phyloP scores from a whole-genome alignment of 495 filamentous ascomycete genomes.

The Letharia lupina region DNA sequence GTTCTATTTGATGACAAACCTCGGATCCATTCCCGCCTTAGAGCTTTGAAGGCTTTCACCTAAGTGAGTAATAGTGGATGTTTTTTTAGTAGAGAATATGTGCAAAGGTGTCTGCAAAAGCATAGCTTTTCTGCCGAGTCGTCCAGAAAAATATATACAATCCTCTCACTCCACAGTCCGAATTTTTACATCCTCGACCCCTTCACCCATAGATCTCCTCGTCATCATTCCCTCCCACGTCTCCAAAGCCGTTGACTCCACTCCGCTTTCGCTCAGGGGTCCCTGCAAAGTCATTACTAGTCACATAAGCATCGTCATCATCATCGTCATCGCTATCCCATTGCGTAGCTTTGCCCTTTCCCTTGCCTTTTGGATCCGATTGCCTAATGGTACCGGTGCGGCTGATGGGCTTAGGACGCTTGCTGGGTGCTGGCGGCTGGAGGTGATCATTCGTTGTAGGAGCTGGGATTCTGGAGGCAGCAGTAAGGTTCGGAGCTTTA shows the following conservation, averaged over 20 bases:
- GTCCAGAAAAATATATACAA: neutral
- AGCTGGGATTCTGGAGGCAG: neutral
- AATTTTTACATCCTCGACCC: neutral
- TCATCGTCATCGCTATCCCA: conserved; percentile 25
- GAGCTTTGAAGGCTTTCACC: too few species aligned
- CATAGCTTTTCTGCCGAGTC: neutral
- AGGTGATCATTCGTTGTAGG: neutral
- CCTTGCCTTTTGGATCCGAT: conserved; percentile 22
- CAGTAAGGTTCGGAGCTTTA: neutral
- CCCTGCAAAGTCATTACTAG: conserved; percentile 23
- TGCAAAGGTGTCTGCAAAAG: neutral
- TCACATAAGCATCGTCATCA: conserved; percentile 27
- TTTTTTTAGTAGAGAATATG: neutral
- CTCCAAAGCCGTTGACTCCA: conserved; percentile 13
- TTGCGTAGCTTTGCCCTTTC: conserved; percentile 25
- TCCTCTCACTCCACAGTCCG: neutral
- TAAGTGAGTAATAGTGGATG: too few species aligned
- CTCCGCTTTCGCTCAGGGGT: conserved; percentile 18
- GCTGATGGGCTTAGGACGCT: conserved; percentile 5
- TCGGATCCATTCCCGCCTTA: too few species aligned
- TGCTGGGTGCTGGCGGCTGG: conserved; percentile 5
- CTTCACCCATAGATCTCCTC: conserved; percentile 20
- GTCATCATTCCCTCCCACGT: conserved; percentile 17
- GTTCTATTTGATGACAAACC: too few species aligned
- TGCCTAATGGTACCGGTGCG: conserved; percentile 14